phyloP scores from a whole-genome alignment of 805 yeast genomes.

The Zygotorulaspora florentina region DNA sequence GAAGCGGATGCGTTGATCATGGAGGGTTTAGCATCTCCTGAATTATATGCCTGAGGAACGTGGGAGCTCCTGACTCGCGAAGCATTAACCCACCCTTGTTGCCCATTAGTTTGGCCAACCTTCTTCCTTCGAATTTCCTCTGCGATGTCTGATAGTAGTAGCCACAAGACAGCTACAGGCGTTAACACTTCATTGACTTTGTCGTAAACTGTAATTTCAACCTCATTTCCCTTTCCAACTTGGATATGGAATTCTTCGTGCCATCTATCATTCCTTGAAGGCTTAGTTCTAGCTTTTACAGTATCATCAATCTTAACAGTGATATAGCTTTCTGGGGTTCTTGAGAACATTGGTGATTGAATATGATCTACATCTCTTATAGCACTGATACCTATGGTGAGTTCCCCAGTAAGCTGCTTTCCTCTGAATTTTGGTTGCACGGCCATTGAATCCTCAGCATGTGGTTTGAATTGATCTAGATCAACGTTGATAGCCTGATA shows the following conservation, averaged over 20 bases:
- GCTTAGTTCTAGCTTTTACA: constrained; percentile 69
- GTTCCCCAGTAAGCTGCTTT: constrained; percentile 77
- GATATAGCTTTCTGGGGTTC: constrained; percentile 74
- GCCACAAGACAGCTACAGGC: constrained; percentile 93
- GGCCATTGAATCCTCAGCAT: constrained; percentile 56
- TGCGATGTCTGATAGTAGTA: constrained; percentile 82
- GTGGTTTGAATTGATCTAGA: constrained; percentile 50
- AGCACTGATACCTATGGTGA: constrained; percentile 68
- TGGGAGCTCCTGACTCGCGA: constrained; percentile 41
- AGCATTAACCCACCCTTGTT: constrained; percentile 87
- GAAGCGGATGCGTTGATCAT: constrained; percentile 5
- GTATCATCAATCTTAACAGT: constrained; percentile 85
- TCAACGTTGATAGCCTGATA: constrained; percentile 85
- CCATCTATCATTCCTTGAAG: constrained; percentile 75
- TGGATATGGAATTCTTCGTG: constrained; percentile 73
- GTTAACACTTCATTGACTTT: constrained; percentile 57
- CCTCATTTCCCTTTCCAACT: constrained; percentile 88
- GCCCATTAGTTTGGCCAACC: constrained; percentile 65
- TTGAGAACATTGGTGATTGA: constrained; percentile 73
- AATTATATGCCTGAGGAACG: constrained; percentile 15
- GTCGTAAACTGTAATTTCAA: constrained; percentile 85
- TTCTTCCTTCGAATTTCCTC: constrained; percentile 92
- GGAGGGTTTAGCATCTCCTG: constrained; percentile 19
- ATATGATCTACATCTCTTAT: constrained; percentile 91
- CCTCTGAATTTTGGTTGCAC: constrained; percentile 71